These are phyloP conservation scores for Spergularia marina DNA, from an alignment of 148 eudicot genomes.

Conservation along the genomic window DNA sequence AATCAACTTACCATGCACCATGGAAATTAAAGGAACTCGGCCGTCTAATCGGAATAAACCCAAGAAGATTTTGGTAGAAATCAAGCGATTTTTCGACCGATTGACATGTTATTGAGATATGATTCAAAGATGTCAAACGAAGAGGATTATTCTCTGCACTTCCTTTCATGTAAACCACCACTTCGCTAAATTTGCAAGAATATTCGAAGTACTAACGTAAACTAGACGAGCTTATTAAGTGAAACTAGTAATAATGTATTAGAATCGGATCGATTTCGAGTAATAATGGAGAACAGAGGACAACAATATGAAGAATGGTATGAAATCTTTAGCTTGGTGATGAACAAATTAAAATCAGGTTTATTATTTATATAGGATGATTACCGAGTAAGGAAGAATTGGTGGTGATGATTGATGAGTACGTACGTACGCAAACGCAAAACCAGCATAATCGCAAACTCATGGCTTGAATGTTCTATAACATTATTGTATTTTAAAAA, in stretches of 20 bases:
- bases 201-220: neutral
- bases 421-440: neutral
- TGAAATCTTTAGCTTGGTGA: no score
- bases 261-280: no score
- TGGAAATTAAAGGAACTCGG: conserved; percentile 45
- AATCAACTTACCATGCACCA: conserved; percentile 49
- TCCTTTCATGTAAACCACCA: neutral
- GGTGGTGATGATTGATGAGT: neutral
- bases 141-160: conserved; percentile 35
- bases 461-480: neutral
- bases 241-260: no score
- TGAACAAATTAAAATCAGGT: no score
- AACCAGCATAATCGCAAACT: neutral
- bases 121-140: conserved; percentile 39
- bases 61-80: conserved; percentile 47
- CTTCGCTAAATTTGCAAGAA: neutral
- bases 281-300: no score
- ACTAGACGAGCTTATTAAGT: neutral
- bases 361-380: no score
- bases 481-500: neutral
- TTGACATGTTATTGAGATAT: conserved; percentile 41
- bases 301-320: no score
- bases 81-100: conserved; percentile 46
- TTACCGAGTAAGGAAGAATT: neutral
- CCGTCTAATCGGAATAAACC: conserved; percentile 40